Conservation (phyloP, 1,284 basidiomycete species). For the Melampsora occidentalis region DNA sequence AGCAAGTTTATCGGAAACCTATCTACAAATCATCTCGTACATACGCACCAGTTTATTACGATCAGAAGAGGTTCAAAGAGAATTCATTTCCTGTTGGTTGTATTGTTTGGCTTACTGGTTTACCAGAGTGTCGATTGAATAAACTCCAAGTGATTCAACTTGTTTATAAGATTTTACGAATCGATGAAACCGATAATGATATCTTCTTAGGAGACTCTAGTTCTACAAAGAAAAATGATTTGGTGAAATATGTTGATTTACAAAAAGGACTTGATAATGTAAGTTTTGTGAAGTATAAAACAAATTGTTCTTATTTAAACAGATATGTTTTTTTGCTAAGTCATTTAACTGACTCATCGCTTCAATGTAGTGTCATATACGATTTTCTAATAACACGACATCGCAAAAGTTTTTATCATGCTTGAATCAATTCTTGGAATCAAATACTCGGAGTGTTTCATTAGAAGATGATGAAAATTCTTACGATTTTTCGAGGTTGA, state of each 20-base stretch:
- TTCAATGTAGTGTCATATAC: not conserved
- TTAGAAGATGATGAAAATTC: not conserved
- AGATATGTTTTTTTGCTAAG: not conserved
- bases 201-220: not conserved
- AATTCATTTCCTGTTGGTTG: not conserved
- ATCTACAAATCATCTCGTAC: constrained; percentile 6
- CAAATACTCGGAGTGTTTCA: not conserved
- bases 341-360: too few relatives aligned
- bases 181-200: not conserved
- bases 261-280: constrained; percentile 14
- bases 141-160: not conserved
- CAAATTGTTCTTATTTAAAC: too few relatives aligned
- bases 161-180: not conserved
- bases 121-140: not conserved
- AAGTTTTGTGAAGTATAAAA: not conserved
- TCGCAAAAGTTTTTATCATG: constrained; percentile 1
- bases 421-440: not conserved
- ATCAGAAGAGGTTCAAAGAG: not conserved
- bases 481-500: not conserved
- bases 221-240: not conserved
- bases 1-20: too few relatives aligned
- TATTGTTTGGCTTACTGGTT: not conserved
- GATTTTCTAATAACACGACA: not conserved
- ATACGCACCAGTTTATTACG: not conserved
- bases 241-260: constrained; percentile 3